Conservation (phyloP, 768 basidiomycete genomes). For the Punctularia strigosozonata region DNA sequence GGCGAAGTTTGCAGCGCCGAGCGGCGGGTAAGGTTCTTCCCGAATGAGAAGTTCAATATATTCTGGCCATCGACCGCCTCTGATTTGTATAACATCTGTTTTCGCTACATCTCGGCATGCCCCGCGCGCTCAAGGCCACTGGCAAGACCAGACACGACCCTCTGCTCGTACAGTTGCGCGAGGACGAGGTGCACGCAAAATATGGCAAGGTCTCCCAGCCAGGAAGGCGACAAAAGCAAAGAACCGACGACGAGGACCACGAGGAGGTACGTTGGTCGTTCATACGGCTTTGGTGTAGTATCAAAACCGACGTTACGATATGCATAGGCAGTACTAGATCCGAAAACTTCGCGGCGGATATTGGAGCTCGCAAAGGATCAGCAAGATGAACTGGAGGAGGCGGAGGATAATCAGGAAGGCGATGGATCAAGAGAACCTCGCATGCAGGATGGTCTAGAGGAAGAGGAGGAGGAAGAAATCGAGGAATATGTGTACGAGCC, state of each 20-base stretch:
- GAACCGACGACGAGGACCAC: constrained; percentile 42
- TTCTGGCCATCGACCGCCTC: neutral
- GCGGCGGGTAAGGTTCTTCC: no score
- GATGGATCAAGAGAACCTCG: constrained; percentile 15
- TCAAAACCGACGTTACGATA: constrained; percentile 1
- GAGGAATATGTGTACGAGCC: constrained; percentile 48
- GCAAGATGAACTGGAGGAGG: constrained; percentile 76
- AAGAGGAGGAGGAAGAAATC: constrained; percentile 27
- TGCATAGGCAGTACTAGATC: constrained; percentile 55
- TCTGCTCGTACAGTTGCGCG: constrained; percentile 70
- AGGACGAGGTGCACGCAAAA: constrained; percentile 65
- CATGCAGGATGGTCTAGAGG: constrained; percentile 22
- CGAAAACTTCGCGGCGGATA: constrained; percentile 76
- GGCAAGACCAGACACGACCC: constrained; percentile 75
- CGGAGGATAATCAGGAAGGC: constrained; percentile 34
- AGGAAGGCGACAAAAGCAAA: constrained; percentile 59
- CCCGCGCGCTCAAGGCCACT: constrained; percentile 40
- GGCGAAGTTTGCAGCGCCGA: no score
- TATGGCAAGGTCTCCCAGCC: constrained; percentile 72
- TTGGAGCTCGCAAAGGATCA: constrained; percentile 89
- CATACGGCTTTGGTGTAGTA: neutral
- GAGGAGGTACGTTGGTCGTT: constrained; percentile 32
- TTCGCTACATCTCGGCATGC: constrained; percentile 34
- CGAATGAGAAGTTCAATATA: no score
- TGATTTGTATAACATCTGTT: constrained; percentile 3